Base-by-base conservation (phyloP, 768 basidiomycete species). In the Mycena filopes region DNA sequence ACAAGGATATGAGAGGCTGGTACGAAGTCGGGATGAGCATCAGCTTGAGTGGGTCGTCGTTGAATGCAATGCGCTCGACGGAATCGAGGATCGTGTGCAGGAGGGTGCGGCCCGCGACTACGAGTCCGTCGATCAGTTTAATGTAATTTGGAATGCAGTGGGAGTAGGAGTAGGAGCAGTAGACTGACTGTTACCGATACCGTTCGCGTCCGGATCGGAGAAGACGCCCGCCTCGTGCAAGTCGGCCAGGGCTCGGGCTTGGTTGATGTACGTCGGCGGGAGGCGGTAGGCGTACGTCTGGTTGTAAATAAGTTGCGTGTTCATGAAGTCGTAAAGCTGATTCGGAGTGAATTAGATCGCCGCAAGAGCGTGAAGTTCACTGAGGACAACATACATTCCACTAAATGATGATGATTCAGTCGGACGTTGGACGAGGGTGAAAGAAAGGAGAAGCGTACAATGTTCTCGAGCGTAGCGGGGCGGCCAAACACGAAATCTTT, bases 1-100 rank as follows among this genome's bases (percentile, higher is more conserved):
- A 91, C 76, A 96, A 83, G 2, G 93, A 94, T 72, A 95, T 89
- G 85, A 96, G 94, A 13, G 94, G 90, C 76, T 95, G 94, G 82
- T 96, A 96, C 65, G 92, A 92, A 20, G 90, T 89, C 79, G 92
- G 87, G 70, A 93, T 81, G 69, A 94, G 76, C 77, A 91, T 82
- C 80, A 96, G 85, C 70, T 92, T 89, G 47, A 96, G 86, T 45
- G 92, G 89, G 79, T 93, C 90, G 65, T 85, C 87, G 71, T 89
- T 87, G 82, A 89, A 92, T 46, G 91, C 86, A 76, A 96, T 90
- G 70, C 88, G 88, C 72, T 92, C 86, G 60, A 96, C 85, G 12
- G 92, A 87, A 53, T 72, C 78, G 54, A 95, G 80, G 76, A 96
- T 81, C 26, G 89, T 87, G 74, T 89, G 86, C 33, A 95, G 79